Conservation (phyloP, 805 yeast species). For the Metschnikowia lachancei region DNA sequence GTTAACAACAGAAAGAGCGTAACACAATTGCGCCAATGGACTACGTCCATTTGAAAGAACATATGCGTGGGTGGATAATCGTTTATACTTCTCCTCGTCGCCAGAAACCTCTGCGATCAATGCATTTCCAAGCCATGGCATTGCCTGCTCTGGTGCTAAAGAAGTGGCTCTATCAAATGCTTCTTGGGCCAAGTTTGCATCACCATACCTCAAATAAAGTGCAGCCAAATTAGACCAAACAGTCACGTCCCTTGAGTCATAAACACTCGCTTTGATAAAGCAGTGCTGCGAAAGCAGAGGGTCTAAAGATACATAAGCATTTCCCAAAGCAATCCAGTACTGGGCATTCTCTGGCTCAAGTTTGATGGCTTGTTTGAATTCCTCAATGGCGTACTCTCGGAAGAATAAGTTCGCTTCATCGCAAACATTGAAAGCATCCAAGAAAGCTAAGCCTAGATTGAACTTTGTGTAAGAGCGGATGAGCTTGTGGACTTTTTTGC, state of each 20-base stretch:
- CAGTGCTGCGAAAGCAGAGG: constrained; percentile 88
- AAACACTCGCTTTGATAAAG: constrained; percentile 73
- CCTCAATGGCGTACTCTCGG: constrained; percentile 52
- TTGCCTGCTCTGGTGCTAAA: constrained; percentile 69
- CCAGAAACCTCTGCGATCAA: constrained; percentile 54
- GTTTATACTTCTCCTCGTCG: constrained; percentile 47
- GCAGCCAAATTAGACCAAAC: constrained; percentile 84
- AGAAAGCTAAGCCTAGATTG: constrained; percentile 69
- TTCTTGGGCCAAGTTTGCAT: constrained; percentile 66
- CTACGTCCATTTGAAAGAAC: constrained; percentile 72
- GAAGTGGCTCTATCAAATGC: constrained; percentile 75
- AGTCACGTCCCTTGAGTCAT: constrained; percentile 63
- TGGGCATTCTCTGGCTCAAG: constrained; percentile 67
- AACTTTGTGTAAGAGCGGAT: constrained; percentile 55
- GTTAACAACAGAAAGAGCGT: constrained; percentile 57
- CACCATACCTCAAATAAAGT: constrained; percentile 66
- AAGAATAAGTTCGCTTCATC: constrained; percentile 15
- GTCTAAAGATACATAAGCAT: constrained; percentile 60
- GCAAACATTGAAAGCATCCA: constrained; percentile 39
- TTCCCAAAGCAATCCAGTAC: constrained; percentile 83
- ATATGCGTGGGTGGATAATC: constrained; percentile 73
- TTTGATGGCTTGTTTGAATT: constrained; percentile 65
- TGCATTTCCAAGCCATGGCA: constrained; percentile 88
- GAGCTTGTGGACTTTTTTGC: constrained; percentile 42
- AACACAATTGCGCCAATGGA: constrained; percentile 66